These are phyloP conservation scores for Sugiyamaella lignohabitans DNA, from an alignment of 805 yeast species.

Conservation along the genomic window DNA sequence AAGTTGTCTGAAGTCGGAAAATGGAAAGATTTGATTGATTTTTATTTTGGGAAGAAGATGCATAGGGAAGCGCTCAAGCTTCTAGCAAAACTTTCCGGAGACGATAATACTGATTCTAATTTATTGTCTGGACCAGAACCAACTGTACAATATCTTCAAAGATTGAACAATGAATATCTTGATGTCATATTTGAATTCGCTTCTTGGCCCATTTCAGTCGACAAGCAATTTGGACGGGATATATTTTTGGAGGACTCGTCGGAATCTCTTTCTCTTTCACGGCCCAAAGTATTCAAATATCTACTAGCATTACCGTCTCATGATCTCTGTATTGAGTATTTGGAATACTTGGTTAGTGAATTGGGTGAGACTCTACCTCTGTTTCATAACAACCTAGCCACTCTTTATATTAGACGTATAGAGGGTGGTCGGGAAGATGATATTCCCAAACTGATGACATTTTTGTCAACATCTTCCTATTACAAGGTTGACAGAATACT, in stretches of 20 bases:
- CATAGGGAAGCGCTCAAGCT: slow-evolving; percentile 65
- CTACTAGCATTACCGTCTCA: slow-evolving; percentile 26
- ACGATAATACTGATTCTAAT: slow-evolving; percentile 21
- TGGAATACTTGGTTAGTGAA: slow-evolving; percentile 45
- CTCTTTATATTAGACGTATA: slow-evolving; percentile 37
- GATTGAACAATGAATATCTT: slow-evolving; percentile 33
- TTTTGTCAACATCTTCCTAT: slow-evolving; percentile 32
- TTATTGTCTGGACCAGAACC: slow-evolving; percentile 21
- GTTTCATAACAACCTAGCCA: slow-evolving; percentile 41
- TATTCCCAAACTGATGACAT: slow-evolving; percentile 30
- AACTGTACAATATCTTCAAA: slow-evolving; percentile 19
- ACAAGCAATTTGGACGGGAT: slow-evolving; percentile 35
- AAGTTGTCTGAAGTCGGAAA: slow-evolving; percentile 41
- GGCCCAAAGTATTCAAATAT: slow-evolving; percentile 46
- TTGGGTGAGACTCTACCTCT: slow-evolving; percentile 33
- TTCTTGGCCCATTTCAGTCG: slow-evolving; percentile 41
- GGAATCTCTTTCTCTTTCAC: slow-evolving; percentile 53
- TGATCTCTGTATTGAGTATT: slow-evolving; percentile 39
- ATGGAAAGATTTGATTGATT: slow-evolving; percentile 68
- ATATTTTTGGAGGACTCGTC: slow-evolving; percentile 63
- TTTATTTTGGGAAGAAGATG: slow-evolving; percentile 54
- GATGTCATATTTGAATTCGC: slow-evolving; percentile 54
- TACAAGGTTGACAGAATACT: slow-evolving; percentile 39
- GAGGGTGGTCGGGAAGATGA: slow-evolving; percentile 14
- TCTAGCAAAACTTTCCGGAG: slow-evolving; percentile 37